Evolutionary conservation across 2,329 filamentous ascomycete species (phyloP), one percentile per base, ranked within the genome.

Genomic region (Aspergillus viridinutans): DNA sequence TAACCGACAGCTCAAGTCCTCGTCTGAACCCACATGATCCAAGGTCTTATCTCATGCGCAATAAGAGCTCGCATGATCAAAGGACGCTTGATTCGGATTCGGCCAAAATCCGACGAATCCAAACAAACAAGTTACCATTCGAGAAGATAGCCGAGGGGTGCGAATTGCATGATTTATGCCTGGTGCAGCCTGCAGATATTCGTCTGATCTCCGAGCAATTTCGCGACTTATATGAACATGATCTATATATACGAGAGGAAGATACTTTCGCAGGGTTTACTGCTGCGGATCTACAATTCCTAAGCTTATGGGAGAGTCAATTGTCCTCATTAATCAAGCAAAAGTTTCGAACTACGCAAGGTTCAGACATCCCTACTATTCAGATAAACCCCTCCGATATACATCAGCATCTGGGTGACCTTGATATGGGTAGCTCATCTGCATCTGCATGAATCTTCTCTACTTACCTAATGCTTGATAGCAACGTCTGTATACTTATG

Each of bases 31-130:
- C 62, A 4, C 60, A 64, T 52, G 70, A 74, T 53, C 69, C 72
- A 23, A 65, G 72, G 45, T 63, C 66, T 35, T 69, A 69, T 52
- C 54, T 72, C 2, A 72, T 72, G 48, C 68, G 63, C 14, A 55
- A 67, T 45, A 59, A 52, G 53, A 45, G 49, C 26, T 17, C 29
- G 17, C 35, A 50, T 20, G 10, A 42, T 43, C 43, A 57, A n/a
- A 20, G 47, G 5, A 25, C 50, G 47, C 1, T 25, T 48, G 8
- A 53, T 32, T 25, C 50, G 49, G 50, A 45, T 20, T 20, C n/a
- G 3, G 25, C 29, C 5, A 64, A 62, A 28, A 17, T 47, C 50
- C 58, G 58, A 50, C 62, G 67, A 10, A 58, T 61, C 21, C 56
- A 58, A 5, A 67, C 61, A 1, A 62, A 54, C 55, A 65, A 65